These are phyloP conservation scores for Neofusicoccum kwambonambiense DNA, from an alignment of 2,329 filamentous ascomycete species.

Conservation along the genomic window DNA sequence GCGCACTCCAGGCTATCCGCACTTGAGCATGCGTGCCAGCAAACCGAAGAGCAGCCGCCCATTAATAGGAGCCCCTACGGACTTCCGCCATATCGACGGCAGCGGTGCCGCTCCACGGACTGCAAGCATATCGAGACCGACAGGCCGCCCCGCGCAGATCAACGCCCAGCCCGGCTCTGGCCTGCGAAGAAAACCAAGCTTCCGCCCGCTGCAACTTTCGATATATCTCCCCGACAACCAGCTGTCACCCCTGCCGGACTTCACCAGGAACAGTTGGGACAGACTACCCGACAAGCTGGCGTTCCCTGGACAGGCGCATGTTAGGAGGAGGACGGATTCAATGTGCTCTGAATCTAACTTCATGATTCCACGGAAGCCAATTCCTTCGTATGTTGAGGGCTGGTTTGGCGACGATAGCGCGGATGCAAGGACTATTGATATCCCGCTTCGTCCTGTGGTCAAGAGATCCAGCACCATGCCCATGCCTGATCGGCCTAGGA, in stretches of 20 bases:
- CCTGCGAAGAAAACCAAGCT: conserved; percentile 23
- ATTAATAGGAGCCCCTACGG: conserved; percentile 35
- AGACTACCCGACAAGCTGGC: neutral
- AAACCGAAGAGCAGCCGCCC: conserved; percentile 30
- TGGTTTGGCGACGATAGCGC: neutral
- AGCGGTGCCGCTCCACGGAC: conserved; percentile 14
- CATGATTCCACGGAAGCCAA: neutral
- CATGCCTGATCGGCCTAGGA: neutral
- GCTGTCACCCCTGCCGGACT: conserved; percentile 41
- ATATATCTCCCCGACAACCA: conserved; percentile 36
- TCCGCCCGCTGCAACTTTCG: conserved; percentile 39
- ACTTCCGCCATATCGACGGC: conserved; percentile 37
- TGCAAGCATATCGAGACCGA: conserved; percentile 27
- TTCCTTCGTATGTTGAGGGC: neutral
- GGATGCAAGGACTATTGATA: conserved; percentile 22
- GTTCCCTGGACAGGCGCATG: neutral
- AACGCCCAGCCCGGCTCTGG: neutral
- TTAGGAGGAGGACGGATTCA: conserved; percentile 2
- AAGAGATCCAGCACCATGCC: conserved; percentile 26
- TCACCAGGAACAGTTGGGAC: conserved; percentile 31
- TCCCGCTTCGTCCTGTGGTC: conserved; percentile 26
- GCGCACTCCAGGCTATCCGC: neutral
- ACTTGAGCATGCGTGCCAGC: conserved; percentile 29
- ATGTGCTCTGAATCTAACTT: neutral
- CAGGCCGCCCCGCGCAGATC: conserved; percentile 24